phyloP scores from a whole-genome alignment of 2,329 filamentous ascomycete species.

The Fusarium illudens region DNA sequence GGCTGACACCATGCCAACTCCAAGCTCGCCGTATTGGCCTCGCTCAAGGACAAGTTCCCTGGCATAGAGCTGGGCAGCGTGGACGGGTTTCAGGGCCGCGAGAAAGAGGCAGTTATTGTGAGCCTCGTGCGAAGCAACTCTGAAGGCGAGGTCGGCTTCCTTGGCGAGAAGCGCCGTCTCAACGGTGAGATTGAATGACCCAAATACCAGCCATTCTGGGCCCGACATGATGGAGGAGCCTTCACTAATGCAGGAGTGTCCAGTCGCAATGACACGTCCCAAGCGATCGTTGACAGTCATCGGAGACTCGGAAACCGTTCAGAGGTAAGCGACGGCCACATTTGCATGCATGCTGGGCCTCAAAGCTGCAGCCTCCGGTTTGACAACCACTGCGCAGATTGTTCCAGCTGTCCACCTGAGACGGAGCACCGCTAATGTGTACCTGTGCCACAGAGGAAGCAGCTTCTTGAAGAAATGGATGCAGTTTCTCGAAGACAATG shows the following conservation, averaged over 20 bases:
- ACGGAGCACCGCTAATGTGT: slow-evolving; percentile 28
- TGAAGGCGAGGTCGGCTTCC: slow-evolving; percentile 88
- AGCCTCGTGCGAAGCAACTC: slow-evolving; percentile 93
- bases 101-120: slow-evolving; percentile 95
- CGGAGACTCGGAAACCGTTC: slow-evolving; percentile 93
- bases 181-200: slow-evolving; percentile 72
- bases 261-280: slow-evolving; percentile 98
- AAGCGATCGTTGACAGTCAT: slow-evolving; percentile 90
- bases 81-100: slow-evolving; percentile 95
- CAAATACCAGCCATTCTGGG: not conserved
- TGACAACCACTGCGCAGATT: slow-evolving; percentile 26
- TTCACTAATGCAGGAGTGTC: slow-evolving; percentile 51
- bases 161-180: slow-evolving; percentile 88
- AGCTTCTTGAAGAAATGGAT: slow-evolving; percentile 91
- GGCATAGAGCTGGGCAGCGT: slow-evolving; percentile 95
- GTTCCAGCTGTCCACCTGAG: slow-evolving; percentile 36
- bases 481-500: slow-evolving; percentile 86
- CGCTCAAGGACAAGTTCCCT: slow-evolving; percentile 81
- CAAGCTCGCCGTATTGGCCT: slow-evolving; percentile 78
- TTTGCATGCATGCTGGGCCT: slow-evolving; percentile 11
- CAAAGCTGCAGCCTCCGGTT: slow-evolving; percentile 16
- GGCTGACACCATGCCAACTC: slow-evolving; percentile 35
- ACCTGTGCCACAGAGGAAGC: slow-evolving; percentile 70
- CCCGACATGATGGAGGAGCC: slow-evolving; percentile 9
- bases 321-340: slow-evolving; percentile 69